Percentiles rank a stretch among this genome's conserved stretches.
Conservation (phyloP, 2,329 filamentous ascomycete genomes). For the Ophiosphaerella narmari region DNA sequence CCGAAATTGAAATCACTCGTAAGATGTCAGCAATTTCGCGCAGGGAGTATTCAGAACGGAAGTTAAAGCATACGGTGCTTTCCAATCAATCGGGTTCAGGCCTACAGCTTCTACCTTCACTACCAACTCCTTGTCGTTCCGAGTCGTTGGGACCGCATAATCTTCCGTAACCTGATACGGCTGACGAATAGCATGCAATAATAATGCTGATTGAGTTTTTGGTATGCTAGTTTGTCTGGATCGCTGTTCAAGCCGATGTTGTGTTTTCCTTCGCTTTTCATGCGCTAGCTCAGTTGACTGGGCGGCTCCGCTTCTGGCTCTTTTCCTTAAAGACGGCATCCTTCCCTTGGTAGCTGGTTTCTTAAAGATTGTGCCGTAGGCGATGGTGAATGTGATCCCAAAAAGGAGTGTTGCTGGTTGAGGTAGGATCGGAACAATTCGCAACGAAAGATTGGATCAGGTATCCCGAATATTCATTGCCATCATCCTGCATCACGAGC, state of each 20-base stretch:
- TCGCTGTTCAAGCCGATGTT: constrained; percentile 15
- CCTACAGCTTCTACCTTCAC: constrained; percentile 69
- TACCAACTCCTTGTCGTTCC: constrained; percentile 60
- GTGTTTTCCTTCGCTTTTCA: constrained; percentile 8
- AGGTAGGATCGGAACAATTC: not conserved
- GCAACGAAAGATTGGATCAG: no score
- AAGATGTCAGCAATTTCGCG: not conserved
- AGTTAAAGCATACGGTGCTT: constrained; percentile 63
- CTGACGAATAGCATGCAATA: constrained; percentile 57
- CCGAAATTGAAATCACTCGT: constrained; percentile 71
- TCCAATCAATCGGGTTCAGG: constrained; percentile 78
- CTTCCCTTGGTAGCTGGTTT: not conserved
- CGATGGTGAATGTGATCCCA: no score
- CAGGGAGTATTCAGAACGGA: no score
- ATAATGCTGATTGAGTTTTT: constrained; percentile 52
- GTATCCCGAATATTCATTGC: not conserved
- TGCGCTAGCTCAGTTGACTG: not conserved
- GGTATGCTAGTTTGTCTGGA: constrained; percentile 9
- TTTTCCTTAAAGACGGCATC: constrained; percentile 19
- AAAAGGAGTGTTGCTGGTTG: no score
- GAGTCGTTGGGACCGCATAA: constrained; percentile 54
- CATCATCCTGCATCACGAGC: not conserved
- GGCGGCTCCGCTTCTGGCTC: constrained; percentile 17
- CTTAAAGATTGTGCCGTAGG: not conserved
- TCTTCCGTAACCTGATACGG: constrained; percentile 54